Percentiles rank a stretch among this genome's conserved stretches.
phyloP scores from a whole-genome alignment of 352 stramenopile genomes.

The Phytophthora vignae region DNA sequence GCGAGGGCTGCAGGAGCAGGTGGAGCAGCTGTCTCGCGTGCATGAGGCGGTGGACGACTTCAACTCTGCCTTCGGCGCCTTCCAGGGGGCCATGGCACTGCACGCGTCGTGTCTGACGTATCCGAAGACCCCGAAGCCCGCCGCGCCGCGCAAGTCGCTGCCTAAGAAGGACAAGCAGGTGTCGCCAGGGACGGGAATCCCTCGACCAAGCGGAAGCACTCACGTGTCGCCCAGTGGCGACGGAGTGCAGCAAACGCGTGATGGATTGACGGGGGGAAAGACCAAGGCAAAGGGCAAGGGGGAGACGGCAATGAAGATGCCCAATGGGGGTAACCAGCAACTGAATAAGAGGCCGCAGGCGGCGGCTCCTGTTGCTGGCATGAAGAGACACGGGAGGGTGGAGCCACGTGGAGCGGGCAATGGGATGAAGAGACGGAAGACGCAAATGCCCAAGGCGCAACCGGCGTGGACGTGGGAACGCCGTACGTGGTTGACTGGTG shows the following conservation, averaged over 20 bases:
- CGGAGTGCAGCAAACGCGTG: conserved; percentile 1
- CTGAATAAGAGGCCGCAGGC: conserved; percentile 6
- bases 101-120: conserved; percentile 81
- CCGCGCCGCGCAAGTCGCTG: conserved; percentile 11
- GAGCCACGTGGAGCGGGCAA: conserved; percentile 18
- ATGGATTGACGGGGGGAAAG: not conserved
- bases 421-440: conserved; percentile 39
- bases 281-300: conserved; percentile 15
- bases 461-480: conserved; percentile 85
- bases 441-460: conserved; percentile 35
- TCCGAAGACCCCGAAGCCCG: conserved; percentile 34
- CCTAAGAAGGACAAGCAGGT: conserved; percentile 19
- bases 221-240: conserved; percentile 16
- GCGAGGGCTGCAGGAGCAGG: conserved; percentile 70
- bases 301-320: conserved; percentile 1
- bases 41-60: conserved; percentile 81
- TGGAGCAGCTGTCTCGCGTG: conserved; percentile 68
- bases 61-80: conserved; percentile 75
- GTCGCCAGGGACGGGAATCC: conserved; percentile 46
- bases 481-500: conserved; percentile 44
- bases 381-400: conserved; percentile 38
- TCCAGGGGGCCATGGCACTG: conserved; percentile 80
- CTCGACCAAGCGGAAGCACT: conserved; percentile 31
- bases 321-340: conserved; percentile 11
- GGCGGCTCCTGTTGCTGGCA: not conserved